Evolutionary conservation across 2,329 filamentous ascomycete species (phyloP).

Genomic region (Drechslerella dactyloides): DNA sequence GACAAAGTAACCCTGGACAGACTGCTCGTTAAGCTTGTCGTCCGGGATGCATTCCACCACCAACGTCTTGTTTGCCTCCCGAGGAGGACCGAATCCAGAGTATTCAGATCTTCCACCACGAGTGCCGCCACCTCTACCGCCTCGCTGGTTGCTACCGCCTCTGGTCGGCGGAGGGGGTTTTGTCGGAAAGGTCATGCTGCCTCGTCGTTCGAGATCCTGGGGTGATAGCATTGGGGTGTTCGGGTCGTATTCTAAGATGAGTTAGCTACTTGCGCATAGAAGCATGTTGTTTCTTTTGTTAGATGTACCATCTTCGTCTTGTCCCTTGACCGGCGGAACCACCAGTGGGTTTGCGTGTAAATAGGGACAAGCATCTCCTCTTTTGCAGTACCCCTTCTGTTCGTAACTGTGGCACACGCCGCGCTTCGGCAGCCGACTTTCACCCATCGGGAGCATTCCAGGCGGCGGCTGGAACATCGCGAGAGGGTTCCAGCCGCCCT

Average conservation of each 20-base stretch:
- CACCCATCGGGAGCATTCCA: conserved; percentile 10
- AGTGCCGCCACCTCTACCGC: conserved; percentile 55
- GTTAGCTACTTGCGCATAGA: conserved; percentile 4
- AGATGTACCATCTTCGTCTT: conserved; percentile 55
- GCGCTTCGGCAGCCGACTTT: conserved; percentile 33
- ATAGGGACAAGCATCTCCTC: conserved; percentile 71
- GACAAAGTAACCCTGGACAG: conserved; percentile 72
- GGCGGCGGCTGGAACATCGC: conserved; percentile 41
- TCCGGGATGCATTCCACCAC: conserved; percentile 80
- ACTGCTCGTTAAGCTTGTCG: conserved; percentile 70
- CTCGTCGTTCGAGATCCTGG: conserved; percentile 39
- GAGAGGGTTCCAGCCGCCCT: conserved; percentile 42
- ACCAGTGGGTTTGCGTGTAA: conserved; percentile 63
- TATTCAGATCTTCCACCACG: conserved; percentile 65
- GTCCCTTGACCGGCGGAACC: conserved; percentile 36
- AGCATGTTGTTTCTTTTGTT: conserved; percentile 19
- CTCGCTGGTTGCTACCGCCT: conserved; percentile 56
- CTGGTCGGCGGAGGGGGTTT: conserved; percentile 24
- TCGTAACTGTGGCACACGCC: conserved; percentile 47
- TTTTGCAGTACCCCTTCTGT: conserved; percentile 62
- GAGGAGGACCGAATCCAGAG: conserved; percentile 69
- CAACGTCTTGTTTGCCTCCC: conserved; percentile 71
- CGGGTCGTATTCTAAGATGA: conserved; percentile 66
- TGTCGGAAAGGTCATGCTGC: conserved; percentile 28
- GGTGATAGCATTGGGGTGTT: conserved; percentile 61